Base-by-base conservation (phyloP, 768 basidiomycete genomes). In the Tulasnella sp. region DNA sequence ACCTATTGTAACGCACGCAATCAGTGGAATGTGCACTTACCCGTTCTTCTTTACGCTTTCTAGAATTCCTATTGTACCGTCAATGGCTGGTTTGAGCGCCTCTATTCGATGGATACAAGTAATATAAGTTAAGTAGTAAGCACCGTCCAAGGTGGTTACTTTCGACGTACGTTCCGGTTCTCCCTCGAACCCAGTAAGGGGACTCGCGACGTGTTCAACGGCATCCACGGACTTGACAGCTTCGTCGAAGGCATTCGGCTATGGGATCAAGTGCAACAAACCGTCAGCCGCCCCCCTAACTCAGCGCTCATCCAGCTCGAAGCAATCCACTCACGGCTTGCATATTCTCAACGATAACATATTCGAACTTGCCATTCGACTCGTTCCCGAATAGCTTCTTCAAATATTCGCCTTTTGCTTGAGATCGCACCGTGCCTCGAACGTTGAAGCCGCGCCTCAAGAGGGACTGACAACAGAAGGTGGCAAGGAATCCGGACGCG, bases 141-240 rank as follows among this genome's bases (percentile, higher is more conserved):
- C 23, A 24, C 30, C 17, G 3, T 24, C 32, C 10, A 19, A 42
- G n/a, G 19, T 19, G 23, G n/a, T 13, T 9, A 2, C 17, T 26
- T n/a, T 44, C 24, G 38, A 60, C 19, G 23, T 43, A 30, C 62
- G 32, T 17, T 63, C 64, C 26, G 68, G 58, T 1, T 63, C 53
- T 1, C 61, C 75, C 1, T 76, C n/a, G n/a, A n/a, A n/a, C n/a
- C 70, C 24, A 73, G 62, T 55, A 77, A 72, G 65, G 82, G 76
- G 0, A 86, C 85, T 0, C 0, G 85, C 85, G 3, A 76, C 80
- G 65, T 88, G 87, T 38, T 73, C 77, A 51, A 92, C 79, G 0
- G 78, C 88, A 61, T 86, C 82, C 7, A 90, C 81, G 1, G 78
- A 86, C 68, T 82, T 79, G 61, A 90, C 84, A 0, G 82, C 87